Base-by-base conservation (phyloP, 805 yeast genomes). In the Saccharomycopsis fodiens region DNA sequence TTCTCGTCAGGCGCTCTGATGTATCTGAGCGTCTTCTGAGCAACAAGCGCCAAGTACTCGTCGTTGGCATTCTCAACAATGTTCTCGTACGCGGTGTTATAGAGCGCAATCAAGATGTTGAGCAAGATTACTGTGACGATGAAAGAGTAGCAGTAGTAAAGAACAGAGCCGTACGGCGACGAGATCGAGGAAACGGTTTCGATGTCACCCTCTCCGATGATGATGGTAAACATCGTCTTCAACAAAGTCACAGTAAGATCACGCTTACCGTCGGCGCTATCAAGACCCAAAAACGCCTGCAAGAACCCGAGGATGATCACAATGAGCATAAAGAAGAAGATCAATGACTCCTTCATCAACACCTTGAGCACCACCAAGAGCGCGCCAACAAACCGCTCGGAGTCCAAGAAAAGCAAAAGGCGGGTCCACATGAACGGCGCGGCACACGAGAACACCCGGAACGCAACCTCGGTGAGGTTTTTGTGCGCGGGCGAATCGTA, bases 391-490 rank as follows among this genome's bases (percentile, higher is more conserved):
- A 87, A 86, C 54, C 75, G 74, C 53, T 79, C 78, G 8, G 89
- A 82, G 59, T 87, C 96, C 55, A 86, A 70, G 62, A 72, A 86
- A 31, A 87, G 69, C 46, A 87, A 64, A 41, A 87, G 66, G 41
- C 96, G 70, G 2, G 84, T 73, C 94, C 95, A 87, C 74, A 87
- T 79, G 53, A 87, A 68, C 2, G 96, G 96, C 4, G 95, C 83
- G 12, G 85, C 88, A 56, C 88, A 73, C 0, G 95, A 79, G 40
- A 87, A 63, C 2, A 85, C 60, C 51, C 94, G 66, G 59, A 79
- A 85, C 0, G 94, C 73, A 4, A 77, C 67, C 52, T 72, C 70
- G 56, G 79, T 85, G 54, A 74, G 55, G 23, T 57, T 35, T 17
- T 62, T 56, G 51, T 63, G 50, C 50, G 48, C 41, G 52, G 42